Conservation (phyloP, 2,329 filamentous ascomycete genomes). For the Hypomyces rosellus region DNA sequence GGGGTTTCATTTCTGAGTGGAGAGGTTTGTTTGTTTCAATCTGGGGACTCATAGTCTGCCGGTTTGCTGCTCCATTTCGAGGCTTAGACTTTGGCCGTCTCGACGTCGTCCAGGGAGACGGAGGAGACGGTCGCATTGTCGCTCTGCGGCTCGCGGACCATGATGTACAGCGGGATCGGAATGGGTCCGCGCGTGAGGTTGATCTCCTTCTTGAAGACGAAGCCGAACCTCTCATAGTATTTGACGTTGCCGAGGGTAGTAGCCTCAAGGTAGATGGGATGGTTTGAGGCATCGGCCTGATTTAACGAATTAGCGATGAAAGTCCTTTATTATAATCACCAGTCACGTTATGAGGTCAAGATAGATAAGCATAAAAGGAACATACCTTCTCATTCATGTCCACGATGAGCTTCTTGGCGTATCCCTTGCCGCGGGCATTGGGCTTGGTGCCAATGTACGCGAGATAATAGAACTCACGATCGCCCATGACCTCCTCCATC, state of each 20-base stretch:
- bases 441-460: constrained; percentile 77
- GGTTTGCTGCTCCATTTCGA: too few species aligned
- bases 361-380: constrained; percentile 10
- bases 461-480: constrained; percentile 69
- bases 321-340: neutral
- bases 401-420: constrained; percentile 63
- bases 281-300: constrained; percentile 62
- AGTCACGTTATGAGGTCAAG: neutral
- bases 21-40: too few species aligned
- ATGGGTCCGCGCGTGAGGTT: constrained; percentile 51
- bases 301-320: neutral
- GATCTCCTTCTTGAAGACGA: constrained; percentile 58
- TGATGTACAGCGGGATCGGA: constrained; percentile 66
- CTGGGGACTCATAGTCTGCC: too few species aligned
- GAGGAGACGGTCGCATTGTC: constrained; percentile 22
- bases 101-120: constrained; percentile 8
- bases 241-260: constrained; percentile 60
- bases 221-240: constrained; percentile 73
- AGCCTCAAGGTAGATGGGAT: constrained; percentile 72
- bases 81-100: constrained; percentile 7
- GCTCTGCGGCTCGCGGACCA: constrained; percentile 66
- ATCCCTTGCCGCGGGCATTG: constrained; percentile 63
- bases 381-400: constrained; percentile 59
- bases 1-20: too few species aligned
- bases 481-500: constrained; percentile 62